Evolutionary conservation across 2,329 filamentous ascomycete genomes (phyloP).

Genomic region (Didymosphaeria variabile): DNA sequence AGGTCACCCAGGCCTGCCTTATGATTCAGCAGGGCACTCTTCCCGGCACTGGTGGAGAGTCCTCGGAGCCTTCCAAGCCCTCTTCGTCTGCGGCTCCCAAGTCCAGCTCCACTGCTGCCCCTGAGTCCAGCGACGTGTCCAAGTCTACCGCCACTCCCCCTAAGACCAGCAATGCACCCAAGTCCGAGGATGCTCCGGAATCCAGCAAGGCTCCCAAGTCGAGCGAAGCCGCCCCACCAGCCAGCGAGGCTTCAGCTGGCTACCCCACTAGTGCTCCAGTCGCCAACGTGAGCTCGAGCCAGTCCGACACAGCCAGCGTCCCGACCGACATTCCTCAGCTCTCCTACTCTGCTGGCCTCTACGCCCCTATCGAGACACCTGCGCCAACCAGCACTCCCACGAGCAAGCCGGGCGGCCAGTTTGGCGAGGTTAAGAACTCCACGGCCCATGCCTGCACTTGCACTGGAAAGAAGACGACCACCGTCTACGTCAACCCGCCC

Average conservation of each 20-base stretch:
- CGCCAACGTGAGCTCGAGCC: conserved; percentile 11
- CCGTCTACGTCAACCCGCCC: conserved; percentile 32
- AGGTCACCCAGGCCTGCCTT: conserved; percentile 56
- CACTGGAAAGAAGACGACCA: conserved; percentile 28
- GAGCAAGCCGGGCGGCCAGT: conserved; percentile 24
- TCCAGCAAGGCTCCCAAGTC: conserved; percentile 15
- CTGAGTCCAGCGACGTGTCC: background rate
- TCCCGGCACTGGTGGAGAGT: conserved; percentile 36
- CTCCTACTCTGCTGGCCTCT: conserved; percentile 4
- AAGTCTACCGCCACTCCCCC: conserved; percentile 1
- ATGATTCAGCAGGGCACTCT: conserved; percentile 42
- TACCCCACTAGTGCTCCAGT: conserved; percentile 17
- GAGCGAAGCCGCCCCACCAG: conserved; percentile 15
- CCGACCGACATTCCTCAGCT: conserved; percentile 14
- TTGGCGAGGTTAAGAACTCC: conserved; percentile 22
- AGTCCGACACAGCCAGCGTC: conserved; percentile 12
- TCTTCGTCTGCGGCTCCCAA: conserved; percentile 23
- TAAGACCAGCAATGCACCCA: background rate
- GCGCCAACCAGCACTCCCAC: conserved; percentile 16
- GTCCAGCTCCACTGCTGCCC: conserved; percentile 24
- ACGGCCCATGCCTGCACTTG: conserved; percentile 23
- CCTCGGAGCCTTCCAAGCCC: conserved; percentile 26
- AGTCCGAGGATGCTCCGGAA: conserved; percentile 2
- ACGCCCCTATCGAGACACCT: conserved; percentile 11
- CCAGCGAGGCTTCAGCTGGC: conserved; percentile 14